Base-by-base conservation (phyloP, 257 asterid species). In the Galeopsis tetrahit region DNA sequence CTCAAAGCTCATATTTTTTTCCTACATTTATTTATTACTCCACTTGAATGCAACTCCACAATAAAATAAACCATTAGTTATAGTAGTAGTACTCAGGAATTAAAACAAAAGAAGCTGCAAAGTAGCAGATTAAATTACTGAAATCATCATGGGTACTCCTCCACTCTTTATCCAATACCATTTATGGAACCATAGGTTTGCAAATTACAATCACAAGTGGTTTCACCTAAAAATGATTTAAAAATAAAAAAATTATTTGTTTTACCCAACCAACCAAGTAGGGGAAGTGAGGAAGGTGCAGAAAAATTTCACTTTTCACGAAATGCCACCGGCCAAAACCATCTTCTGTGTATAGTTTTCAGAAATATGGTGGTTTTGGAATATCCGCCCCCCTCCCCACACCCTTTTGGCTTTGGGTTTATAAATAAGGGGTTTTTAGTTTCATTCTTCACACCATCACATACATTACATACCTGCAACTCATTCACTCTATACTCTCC, bases 261-360 rank as follows among this genome's bases (percentile, higher is more conserved):
- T 38, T 14, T 49, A 49, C 8, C 56, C 28, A 49, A 49, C 7
- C 14, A 49, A 3, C 68, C 33, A 61, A 68, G 60, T 35, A 35
- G 39, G 34, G 6, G 13, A 4, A 14, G 13, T 15, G 66, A 5
- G 68, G 70, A 65, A 60, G 63, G 71, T 65, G 77, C 10, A 51
- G 42, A 14, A 39, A 58, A 71, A 65, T 65, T 71, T 61, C 48
- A 51, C 13, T 58, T 48, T 63, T 56, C 69, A 43, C 62, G 15
- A 69, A 68, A 40, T 40, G 75, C 31, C 64, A 75, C 79, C 75
- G 72, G 40, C 75, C 75, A 63, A 78, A 73, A 74, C 79, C 82
- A 48, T 39, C 66, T 71, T 51, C 2, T 52, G 68, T 51, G 4
- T 34, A 7, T 44, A 2, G 78, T 53, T 75, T 79, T 53, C 5